These are phyloP conservation scores for Kalaharituber pfeilii DNA, from an alignment of 2,329 filamentous ascomycete species.

Conservation along the genomic window DNA sequence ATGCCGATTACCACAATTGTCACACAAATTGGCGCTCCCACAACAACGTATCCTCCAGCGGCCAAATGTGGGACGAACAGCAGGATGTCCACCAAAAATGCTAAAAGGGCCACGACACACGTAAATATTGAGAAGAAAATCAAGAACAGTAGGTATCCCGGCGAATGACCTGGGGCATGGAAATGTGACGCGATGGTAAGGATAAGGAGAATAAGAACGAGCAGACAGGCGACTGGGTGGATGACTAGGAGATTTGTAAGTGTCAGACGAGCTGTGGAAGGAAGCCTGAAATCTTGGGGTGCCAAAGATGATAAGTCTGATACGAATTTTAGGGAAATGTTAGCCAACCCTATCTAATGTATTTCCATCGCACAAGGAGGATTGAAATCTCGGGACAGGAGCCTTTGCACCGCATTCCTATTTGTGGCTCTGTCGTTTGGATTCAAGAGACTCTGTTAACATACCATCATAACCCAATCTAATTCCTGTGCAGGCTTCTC, in stretches of 20 bases:
- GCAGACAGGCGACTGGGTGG: slow-evolving; percentile 73
- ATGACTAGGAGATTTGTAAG: slow-evolving; percentile 84
- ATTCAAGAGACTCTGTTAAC: too few species aligned
- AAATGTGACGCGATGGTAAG: slow-evolving; percentile 69
- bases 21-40: slow-evolving; percentile 74
- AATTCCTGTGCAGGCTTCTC: slow-evolving; percentile 44
- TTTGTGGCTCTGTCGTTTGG: too few species aligned
- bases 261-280: slow-evolving; percentile 46
- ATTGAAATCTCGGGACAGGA: too few species aligned
- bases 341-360: too few species aligned
- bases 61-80: slow-evolving; percentile 85
- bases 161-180: slow-evolving; percentile 74
- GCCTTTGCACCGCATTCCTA: too few species aligned
- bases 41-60: slow-evolving; percentile 87
- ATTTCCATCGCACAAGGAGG: too few species aligned
- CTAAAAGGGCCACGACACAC: slow-evolving; percentile 63
- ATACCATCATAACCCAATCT: slow-evolving; percentile 75
- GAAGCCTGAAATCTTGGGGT: slow-evolving; percentile 39
- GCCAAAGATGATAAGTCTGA: neutral
- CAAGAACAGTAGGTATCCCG: slow-evolving; percentile 66
- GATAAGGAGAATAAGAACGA: slow-evolving; percentile 69
- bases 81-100: slow-evolving; percentile 84
- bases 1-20: slow-evolving; percentile 67
- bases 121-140: slow-evolving; percentile 77
- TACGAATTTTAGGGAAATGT: neutral